Percentiles rank a stretch among this genome's conserved stretches.
Evolutionary conservation across 345 rosid species (phyloP).

Genomic region (Populus alba): DNA sequence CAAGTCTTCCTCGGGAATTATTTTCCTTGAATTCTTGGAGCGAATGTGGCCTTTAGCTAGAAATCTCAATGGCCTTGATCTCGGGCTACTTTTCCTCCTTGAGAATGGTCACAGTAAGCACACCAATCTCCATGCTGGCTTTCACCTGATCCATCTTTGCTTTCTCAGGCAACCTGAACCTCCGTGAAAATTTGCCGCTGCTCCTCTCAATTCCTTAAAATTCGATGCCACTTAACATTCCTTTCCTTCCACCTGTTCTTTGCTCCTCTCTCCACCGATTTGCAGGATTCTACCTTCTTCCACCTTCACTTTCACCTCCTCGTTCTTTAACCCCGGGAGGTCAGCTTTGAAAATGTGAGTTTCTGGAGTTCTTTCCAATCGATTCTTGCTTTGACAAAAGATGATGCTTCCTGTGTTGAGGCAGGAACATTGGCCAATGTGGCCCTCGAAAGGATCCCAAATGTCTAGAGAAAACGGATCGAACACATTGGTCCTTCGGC

Average conservation of each 20-base stretch:
- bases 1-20: too few relatives aligned
- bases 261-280: conserved; percentile 27
- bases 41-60: neutral
- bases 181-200: conserved; percentile 9
- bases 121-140: conserved; percentile 26
- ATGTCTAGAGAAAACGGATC: conserved; percentile 21
- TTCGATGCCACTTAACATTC: conserved; percentile 21
- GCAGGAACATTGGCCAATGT: neutral
- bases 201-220: conserved; percentile 11
- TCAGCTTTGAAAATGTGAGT: conserved; percentile 31
- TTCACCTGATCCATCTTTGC: conserved; percentile 24
- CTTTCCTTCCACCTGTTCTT: conserved; percentile 20
- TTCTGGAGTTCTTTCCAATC: conserved; percentile 32
- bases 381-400: conserved; percentile 12
- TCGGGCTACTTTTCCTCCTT: conserved; percentile 22
- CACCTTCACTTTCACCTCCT: conserved; percentile 25
- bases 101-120: conserved; percentile 21
- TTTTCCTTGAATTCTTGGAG: neutral
- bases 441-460: conserved; percentile 17
- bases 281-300: conserved; percentile 27
- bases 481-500: conserved; percentile 12
- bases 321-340: conserved; percentile 21
- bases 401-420: conserved; percentile 7
- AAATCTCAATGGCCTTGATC: conserved; percentile 19
- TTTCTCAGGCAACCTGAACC: conserved; percentile 25